phyloP scores from a whole-genome alignment of 1,139 yeast genomes.

The Pichia sp. region DNA sequence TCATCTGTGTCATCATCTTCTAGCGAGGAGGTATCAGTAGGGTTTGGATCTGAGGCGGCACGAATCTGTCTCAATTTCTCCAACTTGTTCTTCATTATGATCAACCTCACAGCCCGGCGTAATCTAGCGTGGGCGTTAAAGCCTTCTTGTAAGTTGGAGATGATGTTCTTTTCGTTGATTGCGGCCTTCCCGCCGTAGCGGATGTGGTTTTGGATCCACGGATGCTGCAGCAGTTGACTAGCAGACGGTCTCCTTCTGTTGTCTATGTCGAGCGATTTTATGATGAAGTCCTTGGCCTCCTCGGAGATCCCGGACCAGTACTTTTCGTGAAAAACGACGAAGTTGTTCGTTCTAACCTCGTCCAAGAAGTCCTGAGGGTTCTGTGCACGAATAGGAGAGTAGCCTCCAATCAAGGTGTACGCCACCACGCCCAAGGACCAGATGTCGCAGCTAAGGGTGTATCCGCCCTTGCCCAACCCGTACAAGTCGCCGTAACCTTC shows the following conservation, averaged over 20 bases:
- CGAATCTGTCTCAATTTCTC: slow-evolving; percentile 28
- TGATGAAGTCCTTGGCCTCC: slow-evolving; percentile 79
- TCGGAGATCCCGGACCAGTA: slow-evolving; percentile 79
- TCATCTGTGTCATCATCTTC: slow-evolving; percentile 31
- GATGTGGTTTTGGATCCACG: slow-evolving; percentile 65
- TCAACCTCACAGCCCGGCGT: slow-evolving; percentile 62
- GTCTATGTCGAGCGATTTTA: slow-evolving; percentile 71
- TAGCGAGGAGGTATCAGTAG: slow-evolving; percentile 16
- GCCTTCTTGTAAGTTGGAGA: slow-evolving; percentile 52
- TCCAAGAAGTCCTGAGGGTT: slow-evolving; percentile 72
- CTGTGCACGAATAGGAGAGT: slow-evolving; percentile 87
- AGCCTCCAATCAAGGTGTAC: slow-evolving; percentile 86
- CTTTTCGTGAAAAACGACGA: slow-evolving; percentile 78
- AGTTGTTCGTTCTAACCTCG: slow-evolving; percentile 66
- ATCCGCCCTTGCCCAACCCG: slow-evolving; percentile 50
- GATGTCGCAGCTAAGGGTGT: slow-evolving; percentile 55
- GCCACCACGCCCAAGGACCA: slow-evolving; percentile 69
- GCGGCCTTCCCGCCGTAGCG: slow-evolving; percentile 23
- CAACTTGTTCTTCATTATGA: slow-evolving; percentile 31
- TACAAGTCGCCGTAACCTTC: slow-evolving; percentile 37
- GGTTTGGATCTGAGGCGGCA: slow-evolving; percentile 15
- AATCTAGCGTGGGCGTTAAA: slow-evolving; percentile 84
- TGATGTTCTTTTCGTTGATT: slow-evolving; percentile 26
- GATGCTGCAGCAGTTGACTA: slow-evolving; percentile 64
- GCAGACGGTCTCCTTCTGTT: slow-evolving; percentile 83